phyloP scores from a whole-genome alignment of 305 asterid genomes.

The Lippia alba region DNA sequence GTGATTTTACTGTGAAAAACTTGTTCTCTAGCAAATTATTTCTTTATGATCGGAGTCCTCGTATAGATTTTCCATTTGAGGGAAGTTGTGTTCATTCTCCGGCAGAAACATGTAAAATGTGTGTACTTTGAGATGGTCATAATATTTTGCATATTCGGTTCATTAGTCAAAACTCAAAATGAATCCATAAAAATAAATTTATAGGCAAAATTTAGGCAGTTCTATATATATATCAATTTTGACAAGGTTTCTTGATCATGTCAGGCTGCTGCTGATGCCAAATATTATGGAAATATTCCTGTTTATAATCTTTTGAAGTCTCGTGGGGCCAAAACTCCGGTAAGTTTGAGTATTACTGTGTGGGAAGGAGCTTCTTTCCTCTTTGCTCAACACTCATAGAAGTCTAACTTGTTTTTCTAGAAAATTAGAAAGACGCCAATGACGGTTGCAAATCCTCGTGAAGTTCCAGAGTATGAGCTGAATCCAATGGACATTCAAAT shows the following conservation, averaged over 20 bases:
- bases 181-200: constrained; percentile 7
- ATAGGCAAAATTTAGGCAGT: not conserved
- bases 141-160: not conserved
- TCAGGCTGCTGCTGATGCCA: constrained; percentile 98
- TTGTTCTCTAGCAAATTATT: not conserved
- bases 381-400: constrained; percentile 35
- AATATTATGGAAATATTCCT: constrained; percentile 83
- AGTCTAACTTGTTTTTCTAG: constrained; percentile 53
- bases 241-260: constrained; percentile 27
- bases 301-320: constrained; percentile 87
- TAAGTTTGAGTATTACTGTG: constrained; percentile 46
- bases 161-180: not conserved
- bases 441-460: constrained; percentile 94
- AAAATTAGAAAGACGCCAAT: constrained; percentile 97
- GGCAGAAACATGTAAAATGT: not conserved
- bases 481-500: constrained; percentile 93
- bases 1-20: not conserved
- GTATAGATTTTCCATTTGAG: constrained; percentile 15
- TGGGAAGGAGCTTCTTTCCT: constrained; percentile 24
- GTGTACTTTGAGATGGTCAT: constrained; percentile 2
- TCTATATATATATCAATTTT: not conserved
- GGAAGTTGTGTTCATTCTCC: not conserved
- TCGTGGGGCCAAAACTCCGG: constrained; percentile 93
- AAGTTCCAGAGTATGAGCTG: constrained; percentile 98
- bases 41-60: not conserved